These are phyloP conservation scores for Ophiosphaerella narmari DNA, from an alignment of 2,329 filamentous ascomycete genomes.

Conservation along the genomic window DNA sequence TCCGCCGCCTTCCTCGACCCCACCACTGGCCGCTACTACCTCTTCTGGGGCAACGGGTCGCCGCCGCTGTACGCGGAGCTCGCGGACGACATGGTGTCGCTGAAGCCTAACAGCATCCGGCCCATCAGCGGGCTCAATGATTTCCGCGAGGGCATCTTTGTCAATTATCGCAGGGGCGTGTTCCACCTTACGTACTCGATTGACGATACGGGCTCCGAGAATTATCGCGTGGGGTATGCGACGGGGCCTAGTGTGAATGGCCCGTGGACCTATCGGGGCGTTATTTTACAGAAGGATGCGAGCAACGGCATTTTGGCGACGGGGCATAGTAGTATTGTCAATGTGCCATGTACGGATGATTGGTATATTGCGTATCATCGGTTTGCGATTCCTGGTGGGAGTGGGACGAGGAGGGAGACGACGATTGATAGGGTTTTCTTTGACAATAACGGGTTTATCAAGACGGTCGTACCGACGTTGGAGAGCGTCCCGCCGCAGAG, in stretches of 20 bases:
- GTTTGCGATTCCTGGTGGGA: conserved; percentile 29
- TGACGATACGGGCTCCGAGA: conserved; percentile 33
- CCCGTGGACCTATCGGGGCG: conserved; percentile 30
- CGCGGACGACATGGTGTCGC: conserved; percentile 26
- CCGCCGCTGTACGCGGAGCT: conserved; percentile 28
- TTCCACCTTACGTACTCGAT: conserved; percentile 37
- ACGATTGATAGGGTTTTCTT: conserved; percentile 33
- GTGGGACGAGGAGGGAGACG: conserved; percentile 29
- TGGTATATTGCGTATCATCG: conserved; percentile 40
- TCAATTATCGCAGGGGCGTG: conserved; percentile 29
- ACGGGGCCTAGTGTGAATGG: conserved; percentile 24
- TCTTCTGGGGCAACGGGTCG: conserved; percentile 33
- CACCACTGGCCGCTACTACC: conserved; percentile 29
- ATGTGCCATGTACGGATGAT: conserved; percentile 33
- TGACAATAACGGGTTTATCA: conserved; percentile 27
- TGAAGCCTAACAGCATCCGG: conserved; percentile 19
- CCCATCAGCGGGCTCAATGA: conserved; percentile 21
- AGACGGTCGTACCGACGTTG: conserved; percentile 29
- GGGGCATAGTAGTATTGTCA: conserved; percentile 32
- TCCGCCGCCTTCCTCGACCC: conserved; percentile 31
- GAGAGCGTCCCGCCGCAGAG: conserved; percentile 21
- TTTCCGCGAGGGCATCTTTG: conserved; percentile 33
- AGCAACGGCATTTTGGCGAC: conserved; percentile 28
- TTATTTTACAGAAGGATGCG: conserved; percentile 30
- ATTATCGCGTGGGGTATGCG: conserved; percentile 36